Evolutionary conservation across 1,139 yeast species (phyloP).

Genomic region (Pichia sp.): DNA sequence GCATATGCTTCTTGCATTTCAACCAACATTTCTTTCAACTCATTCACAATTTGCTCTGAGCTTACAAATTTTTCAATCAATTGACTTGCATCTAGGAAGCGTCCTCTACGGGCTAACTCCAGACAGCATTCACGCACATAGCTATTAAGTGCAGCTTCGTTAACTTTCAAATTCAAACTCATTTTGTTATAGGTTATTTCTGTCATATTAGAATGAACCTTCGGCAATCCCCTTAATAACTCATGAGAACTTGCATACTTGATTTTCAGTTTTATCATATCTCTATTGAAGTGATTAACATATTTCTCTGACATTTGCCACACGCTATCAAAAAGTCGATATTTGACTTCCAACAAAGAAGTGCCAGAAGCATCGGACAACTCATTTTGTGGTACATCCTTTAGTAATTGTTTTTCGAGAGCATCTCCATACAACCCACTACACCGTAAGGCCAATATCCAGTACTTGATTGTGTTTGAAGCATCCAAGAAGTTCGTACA

Average conservation of each 20-base stretch:
- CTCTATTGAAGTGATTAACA: conserved; percentile 19
- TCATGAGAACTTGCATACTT: conserved; percentile 24
- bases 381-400: conserved; percentile 14
- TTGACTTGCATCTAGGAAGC: conserved; percentile 28
- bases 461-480: conserved; percentile 22
- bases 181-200: conserved; percentile 16
- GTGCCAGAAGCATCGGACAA: conserved; percentile 6
- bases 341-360: conserved; percentile 11
- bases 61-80: conserved; percentile 24
- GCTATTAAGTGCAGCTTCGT: conserved; percentile 21
- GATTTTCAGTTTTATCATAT: conserved; percentile 21
- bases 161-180: conserved; percentile 19
- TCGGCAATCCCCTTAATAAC: conserved; percentile 23
- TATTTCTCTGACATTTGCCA: conserved; percentile 19
- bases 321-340: conserved; percentile 16
- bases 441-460: conserved; percentile 25
- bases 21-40: conserved; percentile 17
- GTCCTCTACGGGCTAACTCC: conserved; percentile 23
- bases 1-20: conserved; percentile 19
- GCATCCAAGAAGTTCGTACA: conserved; percentile 20
- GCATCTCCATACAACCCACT: conserved; percentile 24
- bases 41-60: conserved; percentile 10
- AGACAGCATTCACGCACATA: conserved; percentile 26
- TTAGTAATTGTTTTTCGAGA: conserved; percentile 21
- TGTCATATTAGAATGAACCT: conserved; percentile 15